These are phyloP conservation scores for Nakazawaea pomicola DNA, from an alignment of 805 yeast genomes.

Conservation along the genomic window DNA sequence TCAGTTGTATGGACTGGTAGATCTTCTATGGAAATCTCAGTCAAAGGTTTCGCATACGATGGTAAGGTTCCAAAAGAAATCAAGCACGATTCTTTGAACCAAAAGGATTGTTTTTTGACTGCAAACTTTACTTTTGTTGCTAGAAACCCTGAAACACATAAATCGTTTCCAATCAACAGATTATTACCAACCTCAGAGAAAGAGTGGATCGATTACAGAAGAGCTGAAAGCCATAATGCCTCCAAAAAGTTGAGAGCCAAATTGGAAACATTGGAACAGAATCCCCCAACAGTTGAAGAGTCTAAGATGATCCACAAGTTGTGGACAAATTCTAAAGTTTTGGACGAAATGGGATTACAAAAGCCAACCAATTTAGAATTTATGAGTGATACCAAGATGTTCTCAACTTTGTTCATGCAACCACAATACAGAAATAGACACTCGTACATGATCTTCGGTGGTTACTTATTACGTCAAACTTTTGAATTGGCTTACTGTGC, in stretches of 20 bases:
- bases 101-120: conserved; percentile 69
- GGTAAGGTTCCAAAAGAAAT: conserved; percentile 47
- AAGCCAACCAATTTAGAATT: conserved; percentile 49
- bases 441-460: conserved; percentile 93
- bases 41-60: conserved; percentile 77
- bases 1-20: conserved; percentile 91
- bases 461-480: conserved; percentile 85
- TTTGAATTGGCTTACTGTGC: conserved; percentile 92
- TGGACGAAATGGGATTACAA: conserved; percentile 25
- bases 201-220: conserved; percentile 79
- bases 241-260: conserved; percentile 77
- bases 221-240: conserved; percentile 88
- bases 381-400: conserved; percentile 68
- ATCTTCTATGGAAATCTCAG: conserved; percentile 92
- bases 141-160: conserved; percentile 88
- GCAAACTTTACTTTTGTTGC: conserved; percentile 96
- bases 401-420: conserved; percentile 86
- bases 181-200: conserved; percentile 67
- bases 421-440: conserved; percentile 96
- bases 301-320: conserved; percentile 69
- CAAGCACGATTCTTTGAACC: conserved; percentile 52
- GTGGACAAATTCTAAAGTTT: conserved; percentile 50
- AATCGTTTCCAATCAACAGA: conserved; percentile 79
- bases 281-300: conserved; percentile 78
- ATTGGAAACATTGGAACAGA: conserved; percentile 49